Conservation (phyloP, 2,329 filamentous ascomycete species). For the Curvularia eragrostidis region DNA sequence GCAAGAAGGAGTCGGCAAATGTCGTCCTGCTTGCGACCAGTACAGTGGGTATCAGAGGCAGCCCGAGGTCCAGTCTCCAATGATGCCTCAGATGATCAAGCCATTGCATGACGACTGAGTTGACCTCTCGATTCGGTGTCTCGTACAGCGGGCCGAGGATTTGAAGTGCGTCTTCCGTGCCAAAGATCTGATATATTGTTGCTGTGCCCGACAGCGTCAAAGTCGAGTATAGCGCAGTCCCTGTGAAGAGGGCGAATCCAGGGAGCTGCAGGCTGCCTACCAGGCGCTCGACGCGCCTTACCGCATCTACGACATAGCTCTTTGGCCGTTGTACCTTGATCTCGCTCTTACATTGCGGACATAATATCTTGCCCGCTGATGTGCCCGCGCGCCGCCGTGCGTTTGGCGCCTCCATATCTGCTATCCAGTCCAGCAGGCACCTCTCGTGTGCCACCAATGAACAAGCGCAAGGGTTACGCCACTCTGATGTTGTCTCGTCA, state of each 20-base stretch:
- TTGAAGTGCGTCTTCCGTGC: slow-evolving; percentile 63
- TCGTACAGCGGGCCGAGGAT: slow-evolving; percentile 58
- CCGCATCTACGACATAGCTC: slow-evolving; percentile 73
- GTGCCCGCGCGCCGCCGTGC: slow-evolving; percentile 57
- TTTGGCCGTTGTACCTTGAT: slow-evolving; percentile 78
- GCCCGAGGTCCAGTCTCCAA: slow-evolving; percentile 63
- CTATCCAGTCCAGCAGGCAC: slow-evolving; percentile 90
- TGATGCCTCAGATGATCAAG: slow-evolving; percentile 45
- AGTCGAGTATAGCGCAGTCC: slow-evolving; percentile 53
- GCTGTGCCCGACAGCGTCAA: slow-evolving; percentile 66
- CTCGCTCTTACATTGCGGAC: slow-evolving; percentile 86
- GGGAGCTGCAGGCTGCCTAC: slow-evolving; percentile 69
- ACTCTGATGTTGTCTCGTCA: slow-evolving; percentile 66
- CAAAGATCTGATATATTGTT: slow-evolving; percentile 71
- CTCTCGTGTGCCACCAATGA: slow-evolving; percentile 89
- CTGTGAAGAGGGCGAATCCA: slow-evolving; percentile 63
- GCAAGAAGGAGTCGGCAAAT: slow-evolving; percentile 68
- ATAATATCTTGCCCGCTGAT: slow-evolving; percentile 68
- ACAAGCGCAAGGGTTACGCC: slow-evolving; percentile 90
- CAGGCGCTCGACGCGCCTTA: slow-evolving; percentile 64
- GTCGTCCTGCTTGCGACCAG: slow-evolving; percentile 72
- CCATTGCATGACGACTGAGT: slow-evolving; percentile 43
- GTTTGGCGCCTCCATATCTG: slow-evolving; percentile 77
- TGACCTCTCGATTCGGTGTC: slow-evolving; percentile 40
- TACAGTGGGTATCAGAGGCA: slow-evolving; percentile 71